Percentiles rank a stretch among this genome's conserved stretches.
Evolutionary conservation across 139 green algal species (phyloP).

Genomic region (Chlorokybus atmophyticus): DNA sequence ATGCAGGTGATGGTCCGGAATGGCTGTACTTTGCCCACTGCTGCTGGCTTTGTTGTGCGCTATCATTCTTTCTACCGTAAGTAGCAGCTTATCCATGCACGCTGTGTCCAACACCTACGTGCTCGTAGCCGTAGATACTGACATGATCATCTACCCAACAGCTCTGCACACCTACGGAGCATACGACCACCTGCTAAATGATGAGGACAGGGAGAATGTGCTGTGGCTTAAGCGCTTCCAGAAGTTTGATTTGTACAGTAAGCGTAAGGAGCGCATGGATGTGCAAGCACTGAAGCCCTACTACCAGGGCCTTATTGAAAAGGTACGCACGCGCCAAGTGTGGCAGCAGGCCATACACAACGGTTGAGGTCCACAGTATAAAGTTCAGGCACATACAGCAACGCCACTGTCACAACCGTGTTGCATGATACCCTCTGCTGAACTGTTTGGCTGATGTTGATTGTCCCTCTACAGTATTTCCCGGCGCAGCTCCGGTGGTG

Average conservation of each 20-base stretch:
- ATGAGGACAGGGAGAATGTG: slow-evolving; percentile 42
- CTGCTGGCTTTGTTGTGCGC: slow-evolving; percentile 60
- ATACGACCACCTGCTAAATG: slow-evolving; percentile 52
- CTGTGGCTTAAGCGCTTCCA: slow-evolving; percentile 58
- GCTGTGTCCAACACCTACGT: neutral
- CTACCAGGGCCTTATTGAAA: slow-evolving; percentile 50
- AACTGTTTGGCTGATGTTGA: too few species aligned
- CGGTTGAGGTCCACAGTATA: too few species aligned
- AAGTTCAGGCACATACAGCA: too few species aligned
- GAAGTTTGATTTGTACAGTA: slow-evolving; percentile 25
- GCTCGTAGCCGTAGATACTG: slow-evolving; percentile 28
- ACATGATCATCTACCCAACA: slow-evolving; percentile 25
- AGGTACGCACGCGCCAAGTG: slow-evolving; percentile 25
- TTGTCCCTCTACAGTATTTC: too few species aligned
- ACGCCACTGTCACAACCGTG: too few species aligned
- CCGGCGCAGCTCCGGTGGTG: too few species aligned
- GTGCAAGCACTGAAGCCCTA: slow-evolving; percentile 34
- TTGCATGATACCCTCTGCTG: too few species aligned
- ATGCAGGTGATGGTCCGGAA: slow-evolving; percentile 19
- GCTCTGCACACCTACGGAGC: slow-evolving; percentile 27
- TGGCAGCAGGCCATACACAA: too few species aligned
- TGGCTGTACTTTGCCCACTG: slow-evolving; percentile 38
- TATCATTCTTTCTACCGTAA: slow-evolving; percentile 29
- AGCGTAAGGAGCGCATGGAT: slow-evolving; percentile 7
- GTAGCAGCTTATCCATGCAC: neutral